Percentiles rank a stretch among this genome's conserved stretches.
Conservation (phyloP, 768 basidiomycete species). For the Hygrocybe punicea region DNA sequence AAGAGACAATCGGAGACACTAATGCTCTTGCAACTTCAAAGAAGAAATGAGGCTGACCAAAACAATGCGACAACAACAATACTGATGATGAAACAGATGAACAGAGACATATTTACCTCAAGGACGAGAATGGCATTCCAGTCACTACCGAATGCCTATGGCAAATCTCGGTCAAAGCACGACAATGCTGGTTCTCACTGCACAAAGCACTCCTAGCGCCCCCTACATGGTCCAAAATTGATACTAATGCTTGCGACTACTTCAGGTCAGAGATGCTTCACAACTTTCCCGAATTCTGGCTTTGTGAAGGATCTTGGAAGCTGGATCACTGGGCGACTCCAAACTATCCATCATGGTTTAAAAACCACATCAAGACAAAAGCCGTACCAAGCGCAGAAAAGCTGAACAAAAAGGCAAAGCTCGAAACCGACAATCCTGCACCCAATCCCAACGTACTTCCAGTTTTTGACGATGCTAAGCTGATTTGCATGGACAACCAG, state of each 20-base stretch:
- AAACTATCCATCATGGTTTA: conserved; percentile 10
- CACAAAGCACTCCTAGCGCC: background rate
- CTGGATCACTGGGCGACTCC: conserved; percentile 8
- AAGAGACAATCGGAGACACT: conserved; percentile 3
- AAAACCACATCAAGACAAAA: conserved; percentile 6
- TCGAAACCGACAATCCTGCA: background rate
- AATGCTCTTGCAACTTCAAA: conserved; percentile 11
- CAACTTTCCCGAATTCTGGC: conserved; percentile 15
- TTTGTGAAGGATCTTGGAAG: conserved; percentile 18
- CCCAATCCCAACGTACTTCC: background rate
- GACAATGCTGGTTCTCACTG: conserved; percentile 8
- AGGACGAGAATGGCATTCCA: conserved; percentile 5
- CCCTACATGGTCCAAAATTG: conserved; percentile 4
- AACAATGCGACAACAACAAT: conserved; percentile 2
- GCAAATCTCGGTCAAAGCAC: conserved; percentile 7
- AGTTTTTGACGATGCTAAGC: background rate
- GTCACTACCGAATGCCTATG: conserved; percentile 1
- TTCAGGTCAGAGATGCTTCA: conserved; percentile 8
- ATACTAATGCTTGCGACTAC: conserved; percentile 3
- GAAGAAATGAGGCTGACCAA: conserved; percentile 8
- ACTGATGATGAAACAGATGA: background rate
- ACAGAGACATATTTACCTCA: conserved; percentile 12
- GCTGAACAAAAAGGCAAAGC: background rate
- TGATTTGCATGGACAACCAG: background rate
- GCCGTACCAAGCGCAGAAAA: background rate